Percentiles rank a stretch among this genome's conserved stretches.
phyloP scores from a whole-genome alignment of 2,329 filamentous ascomycete genomes.

The Penicillium nordicum region DNA sequence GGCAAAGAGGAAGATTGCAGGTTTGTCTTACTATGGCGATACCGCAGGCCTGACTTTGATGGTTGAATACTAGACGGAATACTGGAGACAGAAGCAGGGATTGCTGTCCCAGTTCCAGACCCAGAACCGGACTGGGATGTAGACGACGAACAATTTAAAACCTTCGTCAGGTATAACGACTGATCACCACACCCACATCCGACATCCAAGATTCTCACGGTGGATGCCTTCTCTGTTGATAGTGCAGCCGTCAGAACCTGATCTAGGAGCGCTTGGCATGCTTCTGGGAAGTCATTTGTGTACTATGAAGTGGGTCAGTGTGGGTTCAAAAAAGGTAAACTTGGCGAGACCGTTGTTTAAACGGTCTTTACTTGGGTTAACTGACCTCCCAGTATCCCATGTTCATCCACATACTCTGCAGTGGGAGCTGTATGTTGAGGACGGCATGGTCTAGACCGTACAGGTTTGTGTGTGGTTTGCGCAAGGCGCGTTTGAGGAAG shows the following conservation, averaged over 20 bases:
- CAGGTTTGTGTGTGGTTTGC: conserved; percentile 15
- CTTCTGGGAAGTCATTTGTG: conserved; percentile 42
- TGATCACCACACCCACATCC: conserved; percentile 61
- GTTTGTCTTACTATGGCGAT: neutral
- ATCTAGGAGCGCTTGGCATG: conserved; percentile 50
- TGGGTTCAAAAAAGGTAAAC: neutral
- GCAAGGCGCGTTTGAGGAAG: conserved; percentile 9
- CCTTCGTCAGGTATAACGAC: conserved; percentile 45
- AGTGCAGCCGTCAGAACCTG: conserved; percentile 50
- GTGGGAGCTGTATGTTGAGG: conserved; percentile 50
- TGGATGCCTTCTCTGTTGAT: conserved; percentile 15
- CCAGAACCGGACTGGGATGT: neutral
- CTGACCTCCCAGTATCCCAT: conserved; percentile 57
- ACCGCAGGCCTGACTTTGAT: neutral
- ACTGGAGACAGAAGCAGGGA: neutral
- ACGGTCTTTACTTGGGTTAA: neutral
- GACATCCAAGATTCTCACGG: conserved; percentile 45
- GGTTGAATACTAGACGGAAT: neutral
- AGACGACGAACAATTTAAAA: conserved; percentile 17
- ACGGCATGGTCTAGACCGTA: conserved; percentile 57
- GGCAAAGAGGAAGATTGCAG: neutral
- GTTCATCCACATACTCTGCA: conserved; percentile 61
- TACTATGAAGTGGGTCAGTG: conserved; percentile 21
- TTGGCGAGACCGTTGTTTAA: neutral
- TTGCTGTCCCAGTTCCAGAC: neutral